phyloP scores from a whole-genome alignment of 495 filamentous ascomycete species.

The Trichoderma orchidacearum region DNA sequence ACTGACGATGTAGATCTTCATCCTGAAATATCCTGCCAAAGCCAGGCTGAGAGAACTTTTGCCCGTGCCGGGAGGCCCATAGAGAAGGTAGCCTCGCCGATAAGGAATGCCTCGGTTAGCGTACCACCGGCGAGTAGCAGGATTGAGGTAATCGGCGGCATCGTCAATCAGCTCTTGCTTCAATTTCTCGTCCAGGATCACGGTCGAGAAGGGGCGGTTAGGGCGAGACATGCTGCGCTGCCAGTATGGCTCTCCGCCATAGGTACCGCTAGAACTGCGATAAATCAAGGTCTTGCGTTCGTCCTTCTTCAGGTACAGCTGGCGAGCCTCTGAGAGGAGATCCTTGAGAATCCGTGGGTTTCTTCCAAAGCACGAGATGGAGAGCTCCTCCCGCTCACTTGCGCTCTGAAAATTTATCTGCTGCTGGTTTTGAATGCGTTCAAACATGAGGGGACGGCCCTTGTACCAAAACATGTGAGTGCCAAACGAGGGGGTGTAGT shows the following conservation, averaged over 20 bases:
- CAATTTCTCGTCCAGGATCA: constrained; percentile 63
- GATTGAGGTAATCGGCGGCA: constrained; percentile 80
- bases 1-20: constrained; percentile 57
- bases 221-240: constrained; percentile 44
- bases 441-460: constrained; percentile 40
- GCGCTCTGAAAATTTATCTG: constrained; percentile 12
- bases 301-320: constrained; percentile 42
- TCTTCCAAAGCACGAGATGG: constrained; percentile 52
- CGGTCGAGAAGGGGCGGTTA: constrained; percentile 69
- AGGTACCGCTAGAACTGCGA: constrained; percentile 28
- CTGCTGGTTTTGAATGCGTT: constrained; percentile 23
- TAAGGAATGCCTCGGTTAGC: constrained; percentile 59
- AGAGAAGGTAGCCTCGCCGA: constrained; percentile 70
- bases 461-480: constrained; percentile 55
- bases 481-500: constrained; percentile 52
- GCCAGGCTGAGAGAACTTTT: constrained; percentile 50
- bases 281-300: constrained; percentile 53
- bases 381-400: constrained; percentile 44
- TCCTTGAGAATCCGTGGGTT: constrained; percentile 51
- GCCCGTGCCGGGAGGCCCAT: constrained; percentile 77
- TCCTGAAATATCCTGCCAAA: constrained; percentile 54
- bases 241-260: constrained; percentile 23
- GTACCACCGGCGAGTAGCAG: constrained; percentile 66
- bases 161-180: constrained; percentile 68
- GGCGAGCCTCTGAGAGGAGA: constrained; percentile 50